Percentiles rank a stretch among this genome's conserved stretches.
Evolutionary conservation across 768 basidiomycete species (phyloP).

Genomic region (Collybia nuda): DNA sequence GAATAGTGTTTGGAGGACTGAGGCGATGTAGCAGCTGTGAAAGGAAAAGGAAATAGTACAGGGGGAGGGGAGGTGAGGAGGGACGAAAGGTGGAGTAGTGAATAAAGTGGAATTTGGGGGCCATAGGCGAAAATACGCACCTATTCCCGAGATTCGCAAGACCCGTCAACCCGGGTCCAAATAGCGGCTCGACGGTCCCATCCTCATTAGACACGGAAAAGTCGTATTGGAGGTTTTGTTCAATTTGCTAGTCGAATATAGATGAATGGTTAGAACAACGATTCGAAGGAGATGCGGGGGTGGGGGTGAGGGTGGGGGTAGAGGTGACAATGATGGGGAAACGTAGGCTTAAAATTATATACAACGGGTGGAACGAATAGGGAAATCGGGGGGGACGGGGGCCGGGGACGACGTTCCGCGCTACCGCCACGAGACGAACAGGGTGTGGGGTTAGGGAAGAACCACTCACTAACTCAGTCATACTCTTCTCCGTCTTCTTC

Average conservation of each 20-base stretch:
- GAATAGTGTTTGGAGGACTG: slow-evolving; percentile 85
- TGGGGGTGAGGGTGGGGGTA: no score
- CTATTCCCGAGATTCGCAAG: slow-evolving; percentile 92
- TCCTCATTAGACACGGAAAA: slow-evolving; percentile 88
- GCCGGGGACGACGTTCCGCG: no score
- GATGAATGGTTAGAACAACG: slow-evolving; percentile 20
- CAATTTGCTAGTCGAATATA: slow-evolving; percentile 69
- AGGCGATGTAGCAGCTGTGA: slow-evolving; percentile 94
- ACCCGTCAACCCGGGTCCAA: slow-evolving; percentile 88
- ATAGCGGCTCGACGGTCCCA: slow-evolving; percentile 86
- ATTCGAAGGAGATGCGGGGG: no score
- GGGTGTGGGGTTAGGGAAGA: no score
- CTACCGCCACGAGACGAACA: no score
- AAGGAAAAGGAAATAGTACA: not conserved
- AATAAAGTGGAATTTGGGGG: no score
- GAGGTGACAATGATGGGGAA: no score
- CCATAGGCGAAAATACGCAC: no score
- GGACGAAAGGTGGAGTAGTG: not conserved
- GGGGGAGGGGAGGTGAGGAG: not conserved
- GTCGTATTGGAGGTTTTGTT: slow-evolving; percentile 93
- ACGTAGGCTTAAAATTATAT: no score
- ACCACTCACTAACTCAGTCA: slow-evolving; percentile 83
- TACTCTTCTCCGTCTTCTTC: slow-evolving; percentile 92
- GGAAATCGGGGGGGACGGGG: no score
- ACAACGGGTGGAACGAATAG: no score